Evolutionary conservation across 768 basidiomycete genomes (phyloP).

Genomic region (Boletellus ananas): DNA sequence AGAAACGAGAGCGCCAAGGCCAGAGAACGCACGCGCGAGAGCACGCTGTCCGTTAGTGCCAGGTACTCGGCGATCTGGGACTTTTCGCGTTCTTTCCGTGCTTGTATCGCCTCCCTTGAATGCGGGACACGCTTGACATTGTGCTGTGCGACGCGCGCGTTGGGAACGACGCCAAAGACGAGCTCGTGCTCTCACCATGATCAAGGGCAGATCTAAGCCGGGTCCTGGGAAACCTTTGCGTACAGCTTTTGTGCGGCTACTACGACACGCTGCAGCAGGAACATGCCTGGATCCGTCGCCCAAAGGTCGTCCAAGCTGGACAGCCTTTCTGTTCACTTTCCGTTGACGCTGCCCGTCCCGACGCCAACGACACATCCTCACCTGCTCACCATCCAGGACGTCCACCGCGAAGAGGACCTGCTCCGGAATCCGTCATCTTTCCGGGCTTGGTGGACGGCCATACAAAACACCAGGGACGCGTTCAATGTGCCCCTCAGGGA

Average conservation of each 20-base stretch:
- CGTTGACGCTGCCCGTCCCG: conserved; percentile 82
- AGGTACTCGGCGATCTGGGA: conserved; percentile 77
- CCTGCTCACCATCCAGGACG: conserved; percentile 69
- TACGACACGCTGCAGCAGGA: conserved; percentile 3
- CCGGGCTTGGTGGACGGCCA: conserved; percentile 89
- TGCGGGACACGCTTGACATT: conserved; percentile 62
- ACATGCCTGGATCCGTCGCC: conserved; percentile 54
- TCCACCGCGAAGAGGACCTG: conserved; percentile 91
- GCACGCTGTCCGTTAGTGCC: conserved; percentile 56
- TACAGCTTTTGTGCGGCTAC: not conserved
- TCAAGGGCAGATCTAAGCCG: not conserved
- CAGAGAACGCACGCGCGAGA: conserved; percentile 52
- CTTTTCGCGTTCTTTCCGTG: conserved; percentile 65
- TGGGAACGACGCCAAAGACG: not conserved
- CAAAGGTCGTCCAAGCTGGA: conserved; percentile 46
- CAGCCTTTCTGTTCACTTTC: conserved; percentile 60
- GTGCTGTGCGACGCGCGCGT: conserved; percentile 45
- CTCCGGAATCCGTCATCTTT: conserved; percentile 88
- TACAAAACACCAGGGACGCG: conserved; percentile 69
- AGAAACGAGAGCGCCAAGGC: not conserved
- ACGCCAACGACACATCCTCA: conserved; percentile 74
- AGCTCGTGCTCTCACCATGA: conserved; percentile 25
- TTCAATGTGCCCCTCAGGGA: conserved; percentile 54
- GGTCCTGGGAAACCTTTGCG: conserved; percentile 1
- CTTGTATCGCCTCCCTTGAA: conserved; percentile 57